These are phyloP conservation scores for Spirogloea muscicola DNA, from an alignment of 139 green algal species.

Conservation along the genomic window DNA sequence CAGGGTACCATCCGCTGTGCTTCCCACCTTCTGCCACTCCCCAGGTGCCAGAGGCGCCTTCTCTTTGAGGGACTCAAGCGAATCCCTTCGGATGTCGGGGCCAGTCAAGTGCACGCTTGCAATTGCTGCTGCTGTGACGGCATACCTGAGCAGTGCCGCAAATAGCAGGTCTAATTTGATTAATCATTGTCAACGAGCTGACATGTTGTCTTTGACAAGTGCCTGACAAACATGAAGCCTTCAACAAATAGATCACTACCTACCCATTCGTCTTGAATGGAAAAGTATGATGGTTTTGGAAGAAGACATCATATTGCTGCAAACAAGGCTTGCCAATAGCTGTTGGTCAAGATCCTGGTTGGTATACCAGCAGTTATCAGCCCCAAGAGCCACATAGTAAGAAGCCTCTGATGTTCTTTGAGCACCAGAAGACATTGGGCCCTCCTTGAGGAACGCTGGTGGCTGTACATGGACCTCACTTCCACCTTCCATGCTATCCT, in stretches of 20 bases:
- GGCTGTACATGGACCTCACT: neutral
- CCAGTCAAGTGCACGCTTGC: too few species aligned
- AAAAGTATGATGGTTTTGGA: neutral
- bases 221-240: too few species aligned
- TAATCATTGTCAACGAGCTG: neutral
- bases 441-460: neutral
- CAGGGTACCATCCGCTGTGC: too few species aligned
- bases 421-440: neutral
- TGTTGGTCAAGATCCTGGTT: too few species aligned
- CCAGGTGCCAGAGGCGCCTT: too few species aligned
- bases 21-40: too few species aligned
- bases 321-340: too few species aligned
- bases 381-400: slow-evolving; percentile 32
- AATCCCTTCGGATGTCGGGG: too few species aligned
- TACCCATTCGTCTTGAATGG: neutral
- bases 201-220: neutral
- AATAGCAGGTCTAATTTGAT: neutral
- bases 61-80: too few species aligned
- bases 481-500: neutral
- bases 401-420: neutral
- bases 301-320: neutral
- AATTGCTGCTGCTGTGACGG: neutral
- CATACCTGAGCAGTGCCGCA: neutral
- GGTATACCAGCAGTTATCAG: slow-evolving; percentile 39
- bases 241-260: neutral